Percentiles rank a stretch among this genome's conserved stretches.
These are phyloP conservation scores for Tolypocladium capitatum DNA, from an alignment of 2,329 filamentous ascomycete genomes.

Conservation along the genomic window DNA sequence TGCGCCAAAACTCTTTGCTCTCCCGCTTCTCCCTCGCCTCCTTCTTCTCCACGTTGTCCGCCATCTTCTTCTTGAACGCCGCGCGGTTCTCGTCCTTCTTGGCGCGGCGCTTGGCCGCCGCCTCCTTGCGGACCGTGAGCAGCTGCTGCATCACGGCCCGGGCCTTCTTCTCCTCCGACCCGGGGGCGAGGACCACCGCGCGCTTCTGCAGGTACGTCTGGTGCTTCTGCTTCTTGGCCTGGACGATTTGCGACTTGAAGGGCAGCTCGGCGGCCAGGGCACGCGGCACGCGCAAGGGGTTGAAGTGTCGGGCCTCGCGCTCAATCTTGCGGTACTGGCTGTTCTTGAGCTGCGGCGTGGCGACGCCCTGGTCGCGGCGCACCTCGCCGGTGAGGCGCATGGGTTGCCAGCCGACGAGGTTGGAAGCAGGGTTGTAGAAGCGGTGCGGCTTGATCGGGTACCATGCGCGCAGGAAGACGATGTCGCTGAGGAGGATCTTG, in stretches of 20 bases:
- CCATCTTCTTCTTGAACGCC: slow-evolving; percentile 71
- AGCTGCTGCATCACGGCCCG: slow-evolving; percentile 87
- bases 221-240: slow-evolving; percentile 66
- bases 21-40: slow-evolving; percentile 78
- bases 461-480: slow-evolving; percentile 93
- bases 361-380: slow-evolving; percentile 59
- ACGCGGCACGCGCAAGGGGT: slow-evolving; percentile 62
- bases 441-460: slow-evolving; percentile 89
- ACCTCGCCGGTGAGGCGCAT: slow-evolving; percentile 95
- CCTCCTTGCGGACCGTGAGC: slow-evolving; percentile 79
- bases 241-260: slow-evolving; percentile 80
- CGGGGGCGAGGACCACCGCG: slow-evolving; percentile 67
- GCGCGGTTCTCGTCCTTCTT: slow-evolving; percentile 83
- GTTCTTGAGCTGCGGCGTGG: slow-evolving; percentile 71
- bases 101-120: slow-evolving; percentile 64
- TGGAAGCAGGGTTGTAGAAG: slow-evolving; percentile 94
- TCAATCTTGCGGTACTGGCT: slow-evolving; percentile 66
- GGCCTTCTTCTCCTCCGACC: slow-evolving; percentile 80
- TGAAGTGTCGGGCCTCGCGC: slow-evolving; percentile 61
- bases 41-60: slow-evolving; percentile 73
- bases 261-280: slow-evolving; percentile 73
- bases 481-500: slow-evolving; percentile 93
- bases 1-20: slow-evolving; percentile 82
- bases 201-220: slow-evolving; percentile 91
- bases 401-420: slow-evolving; percentile 80